Conservation (phyloP, 129 eudicot species). For the Scalesia atractyloides region DNA sequence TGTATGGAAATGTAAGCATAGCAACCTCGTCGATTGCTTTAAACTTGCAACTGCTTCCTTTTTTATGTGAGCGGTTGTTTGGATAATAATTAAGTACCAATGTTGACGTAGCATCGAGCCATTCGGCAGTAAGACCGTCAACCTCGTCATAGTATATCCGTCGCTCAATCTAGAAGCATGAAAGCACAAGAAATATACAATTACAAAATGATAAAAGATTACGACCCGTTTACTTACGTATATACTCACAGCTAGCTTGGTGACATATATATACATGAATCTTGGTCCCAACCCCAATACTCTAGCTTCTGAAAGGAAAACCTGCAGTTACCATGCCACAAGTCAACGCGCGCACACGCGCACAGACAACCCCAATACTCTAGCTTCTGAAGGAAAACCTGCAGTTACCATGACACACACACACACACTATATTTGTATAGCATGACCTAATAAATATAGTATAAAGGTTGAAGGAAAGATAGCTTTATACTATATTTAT, state of each 20-base stretch:
- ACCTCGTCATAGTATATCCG: conserved; percentile 93
- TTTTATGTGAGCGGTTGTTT: conserved; percentile 50
- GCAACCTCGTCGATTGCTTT: conserved; percentile 75
- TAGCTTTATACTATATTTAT: conserved; percentile 3
- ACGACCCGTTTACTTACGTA: not conserved
- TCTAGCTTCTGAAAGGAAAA: conserved; percentile 76
- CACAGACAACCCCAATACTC: conserved; percentile 70
- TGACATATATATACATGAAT: conserved; percentile 82
- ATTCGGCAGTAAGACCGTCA: conserved; percentile 76
- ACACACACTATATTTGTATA: not conserved
- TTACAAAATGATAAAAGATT: not conserved
- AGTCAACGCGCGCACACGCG: not conserved
- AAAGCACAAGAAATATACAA: not conserved
- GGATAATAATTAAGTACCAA: conserved; percentile 52
- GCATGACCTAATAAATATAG: conserved; percentile 16
- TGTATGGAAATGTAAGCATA: conserved; percentile 48
- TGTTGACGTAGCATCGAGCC: conserved; percentile 89
- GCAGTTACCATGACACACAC: conserved; percentile 10
- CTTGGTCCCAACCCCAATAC: conserved; percentile 92
- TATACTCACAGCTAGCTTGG: conserved; percentile 76
- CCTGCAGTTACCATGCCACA: conserved; percentile 41
- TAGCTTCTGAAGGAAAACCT: conserved; percentile 82
- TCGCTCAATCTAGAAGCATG: conserved; percentile 62
- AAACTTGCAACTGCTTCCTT: conserved; percentile 52
- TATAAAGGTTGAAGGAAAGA: conserved; percentile 7